Conservation (phyloP, 2,329 filamentous ascomycete genomes). For the Venturia aucupariae region DNA sequence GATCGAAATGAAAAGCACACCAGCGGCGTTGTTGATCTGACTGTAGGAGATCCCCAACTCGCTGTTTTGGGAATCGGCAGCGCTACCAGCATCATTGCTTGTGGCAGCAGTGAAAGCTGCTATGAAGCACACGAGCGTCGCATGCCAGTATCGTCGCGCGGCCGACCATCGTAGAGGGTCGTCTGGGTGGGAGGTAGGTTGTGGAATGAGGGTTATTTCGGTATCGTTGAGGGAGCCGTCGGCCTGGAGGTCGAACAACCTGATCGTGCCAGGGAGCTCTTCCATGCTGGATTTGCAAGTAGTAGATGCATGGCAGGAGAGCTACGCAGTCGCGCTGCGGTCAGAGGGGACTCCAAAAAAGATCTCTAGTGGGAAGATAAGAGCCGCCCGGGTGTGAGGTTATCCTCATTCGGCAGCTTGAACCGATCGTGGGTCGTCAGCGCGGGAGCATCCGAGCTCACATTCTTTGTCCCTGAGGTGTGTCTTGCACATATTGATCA, state of each 20-base stretch:
- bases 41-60: constrained; percentile 44
- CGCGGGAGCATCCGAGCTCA: neutral
- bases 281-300: neutral
- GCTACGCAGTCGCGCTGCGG: neutral
- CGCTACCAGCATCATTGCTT: constrained; percentile 46
- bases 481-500: neutral
- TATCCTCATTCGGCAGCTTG: neutral
- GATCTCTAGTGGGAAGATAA: neutral
- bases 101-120: constrained; percentile 48
- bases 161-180: constrained; percentile 8
- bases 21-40: constrained; percentile 48
- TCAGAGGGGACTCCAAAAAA: neutral
- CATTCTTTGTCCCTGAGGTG: no score
- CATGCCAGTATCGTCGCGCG: constrained; percentile 30
- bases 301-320: constrained; percentile 1
- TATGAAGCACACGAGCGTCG: constrained; percentile 43
- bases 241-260: neutral
- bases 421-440: neutral
- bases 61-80: constrained; percentile 40
- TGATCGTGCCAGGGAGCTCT: constrained; percentile 5
- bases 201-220: constrained; percentile 7
- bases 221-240: neutral
- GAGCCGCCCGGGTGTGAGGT: neutral
- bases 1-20: constrained; percentile 47
- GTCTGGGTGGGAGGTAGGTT: constrained; percentile 2